These are phyloP conservation scores for Botrytis squamosa DNA, from an alignment of 2,329 filamentous ascomycete species.

Conservation along the genomic window DNA sequence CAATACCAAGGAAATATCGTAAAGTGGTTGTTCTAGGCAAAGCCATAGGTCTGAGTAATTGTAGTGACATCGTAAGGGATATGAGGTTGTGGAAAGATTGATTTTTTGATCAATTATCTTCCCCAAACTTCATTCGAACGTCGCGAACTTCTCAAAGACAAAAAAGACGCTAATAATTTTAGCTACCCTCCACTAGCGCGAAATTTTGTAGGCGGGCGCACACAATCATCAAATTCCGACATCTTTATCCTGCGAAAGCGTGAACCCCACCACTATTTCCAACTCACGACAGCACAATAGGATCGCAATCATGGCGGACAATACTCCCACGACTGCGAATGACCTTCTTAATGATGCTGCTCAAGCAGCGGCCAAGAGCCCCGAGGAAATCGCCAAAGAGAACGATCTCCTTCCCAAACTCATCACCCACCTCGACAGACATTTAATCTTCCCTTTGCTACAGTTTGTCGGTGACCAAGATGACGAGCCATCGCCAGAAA, in stretches of 20 bases:
- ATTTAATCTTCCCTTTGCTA: slow-evolving; percentile 93
- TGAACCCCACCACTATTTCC: slow-evolving; percentile 21
- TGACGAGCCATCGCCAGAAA: slow-evolving; percentile 70
- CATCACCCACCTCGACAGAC: slow-evolving; percentile 88
- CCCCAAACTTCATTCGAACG: slow-evolving; percentile 5
- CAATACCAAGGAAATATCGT: slow-evolving; percentile 33
- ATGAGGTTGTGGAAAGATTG: slow-evolving; percentile 6
- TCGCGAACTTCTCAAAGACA: slow-evolving; percentile 20
- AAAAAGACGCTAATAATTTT: slow-evolving; percentile 21
- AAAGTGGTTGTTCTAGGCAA: slow-evolving; percentile 37
- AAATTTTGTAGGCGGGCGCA: slow-evolving; percentile 27
- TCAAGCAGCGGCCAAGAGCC: slow-evolving; percentile 46
- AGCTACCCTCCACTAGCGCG: slow-evolving; percentile 25
- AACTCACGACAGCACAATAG: slow-evolving; percentile 26
- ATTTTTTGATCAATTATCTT: neutral
- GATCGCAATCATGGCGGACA: slow-evolving; percentile 51
- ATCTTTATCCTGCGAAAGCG: slow-evolving; percentile 20
- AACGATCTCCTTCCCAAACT: slow-evolving; percentile 74
- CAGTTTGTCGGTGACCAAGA: slow-evolving; percentile 86
- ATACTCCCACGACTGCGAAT: slow-evolving; percentile 29
- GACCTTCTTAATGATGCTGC: slow-evolving; percentile 25
- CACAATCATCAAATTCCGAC: slow-evolving; percentile 30
- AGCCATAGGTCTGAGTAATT: slow-evolving; percentile 38
- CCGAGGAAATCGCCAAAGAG: slow-evolving; percentile 50
- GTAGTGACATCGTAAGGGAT: slow-evolving; percentile 30